Conservation (phyloP, 495 filamentous ascomycete genomes). For the Penicillium goetzii region DNA sequence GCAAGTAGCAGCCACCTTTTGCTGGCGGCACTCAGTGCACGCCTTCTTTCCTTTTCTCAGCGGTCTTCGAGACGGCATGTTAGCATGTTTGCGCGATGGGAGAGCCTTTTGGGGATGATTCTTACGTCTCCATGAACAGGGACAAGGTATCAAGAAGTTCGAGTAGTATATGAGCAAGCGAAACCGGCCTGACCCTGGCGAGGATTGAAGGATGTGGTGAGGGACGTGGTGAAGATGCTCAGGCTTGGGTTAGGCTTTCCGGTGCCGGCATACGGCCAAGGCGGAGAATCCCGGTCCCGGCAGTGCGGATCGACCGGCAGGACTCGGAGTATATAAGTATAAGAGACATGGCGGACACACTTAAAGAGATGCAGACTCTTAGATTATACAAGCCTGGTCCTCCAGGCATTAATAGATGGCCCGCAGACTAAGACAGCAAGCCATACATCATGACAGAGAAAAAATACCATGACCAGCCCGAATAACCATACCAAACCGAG, state of each 20-base stretch:
- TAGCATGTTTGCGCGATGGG: constrained; percentile 7
- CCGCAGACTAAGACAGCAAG: background rate
- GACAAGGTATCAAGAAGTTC: background rate
- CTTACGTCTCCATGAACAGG: constrained; percentile 26
- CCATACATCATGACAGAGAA: background rate
- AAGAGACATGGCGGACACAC: background rate
- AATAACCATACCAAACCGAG: constrained; percentile 3
- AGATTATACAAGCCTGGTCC: background rate
- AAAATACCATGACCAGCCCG: background rate
- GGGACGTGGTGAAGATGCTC: background rate
- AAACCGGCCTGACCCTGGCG: constrained; percentile 6
- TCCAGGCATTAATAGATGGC: background rate
- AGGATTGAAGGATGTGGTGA: background rate
- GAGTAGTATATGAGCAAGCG: background rate
- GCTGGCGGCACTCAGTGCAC: constrained; percentile 51
- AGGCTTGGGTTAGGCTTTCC: background rate
- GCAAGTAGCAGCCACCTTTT: constrained; percentile 36
- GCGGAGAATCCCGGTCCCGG: constrained; percentile 2
- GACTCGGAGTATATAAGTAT: background rate
- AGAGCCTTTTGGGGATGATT: background rate
- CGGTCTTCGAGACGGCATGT: constrained; percentile 29
- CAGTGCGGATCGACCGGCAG: background rate
- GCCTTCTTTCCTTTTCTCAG: constrained; percentile 49
- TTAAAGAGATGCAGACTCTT: background rate
- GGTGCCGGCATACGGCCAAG: background rate